Percentiles rank a stretch among this genome's conserved stretches.
Evolutionary conservation across 495 filamentous ascomycete genomes (phyloP).

Genomic region (Echria macrotheca): DNA sequence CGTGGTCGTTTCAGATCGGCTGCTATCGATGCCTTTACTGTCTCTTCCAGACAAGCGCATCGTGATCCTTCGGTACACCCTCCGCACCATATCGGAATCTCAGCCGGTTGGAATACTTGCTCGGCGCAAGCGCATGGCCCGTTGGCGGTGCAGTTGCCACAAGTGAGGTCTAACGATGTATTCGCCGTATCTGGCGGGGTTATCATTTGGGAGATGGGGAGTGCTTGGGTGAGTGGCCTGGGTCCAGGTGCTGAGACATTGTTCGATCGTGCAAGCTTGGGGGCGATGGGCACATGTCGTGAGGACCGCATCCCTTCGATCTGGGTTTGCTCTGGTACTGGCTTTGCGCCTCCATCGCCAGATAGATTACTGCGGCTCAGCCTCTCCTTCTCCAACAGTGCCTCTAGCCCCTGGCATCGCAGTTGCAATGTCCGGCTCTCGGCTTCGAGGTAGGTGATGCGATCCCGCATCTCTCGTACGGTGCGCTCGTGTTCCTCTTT

Average conservation of each 20-base stretch:
- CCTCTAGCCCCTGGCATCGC: constrained; percentile 38
- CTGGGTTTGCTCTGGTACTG: too few species aligned
- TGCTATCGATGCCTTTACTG: constrained; percentile 31
- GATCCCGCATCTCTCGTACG: constrained; percentile 42
- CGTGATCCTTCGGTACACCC: constrained; percentile 53
- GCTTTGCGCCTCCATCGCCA: too few species aligned
- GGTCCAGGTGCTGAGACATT: constrained; percentile 26
- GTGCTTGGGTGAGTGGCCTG: constrained; percentile 21
- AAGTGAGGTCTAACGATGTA: constrained; percentile 30
- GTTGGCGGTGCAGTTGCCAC: constrained; percentile 45
- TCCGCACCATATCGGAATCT: constrained; percentile 51
- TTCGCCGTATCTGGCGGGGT: constrained; percentile 37
- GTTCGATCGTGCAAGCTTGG: constrained; percentile 9
- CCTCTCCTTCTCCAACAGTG: constrained; percentile 38
- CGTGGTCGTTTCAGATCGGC: constrained; percentile 38
- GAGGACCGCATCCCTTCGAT: too few species aligned
- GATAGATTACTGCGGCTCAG: constrained; percentile 21
- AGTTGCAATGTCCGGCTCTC: constrained; percentile 41
- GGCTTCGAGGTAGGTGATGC: constrained; percentile 38
- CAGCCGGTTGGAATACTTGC: constrained; percentile 35
- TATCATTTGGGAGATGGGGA: constrained; percentile 45
- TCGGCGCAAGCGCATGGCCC: constrained; percentile 51
- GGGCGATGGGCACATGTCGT: constrained; percentile 9
- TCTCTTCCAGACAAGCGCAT: constrained; percentile 70
- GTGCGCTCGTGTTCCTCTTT: constrained; percentile 43